Evolutionary conservation across 352 stramenopile genomes (phyloP).

Genomic region (Globisporangium emineosum): DNA sequence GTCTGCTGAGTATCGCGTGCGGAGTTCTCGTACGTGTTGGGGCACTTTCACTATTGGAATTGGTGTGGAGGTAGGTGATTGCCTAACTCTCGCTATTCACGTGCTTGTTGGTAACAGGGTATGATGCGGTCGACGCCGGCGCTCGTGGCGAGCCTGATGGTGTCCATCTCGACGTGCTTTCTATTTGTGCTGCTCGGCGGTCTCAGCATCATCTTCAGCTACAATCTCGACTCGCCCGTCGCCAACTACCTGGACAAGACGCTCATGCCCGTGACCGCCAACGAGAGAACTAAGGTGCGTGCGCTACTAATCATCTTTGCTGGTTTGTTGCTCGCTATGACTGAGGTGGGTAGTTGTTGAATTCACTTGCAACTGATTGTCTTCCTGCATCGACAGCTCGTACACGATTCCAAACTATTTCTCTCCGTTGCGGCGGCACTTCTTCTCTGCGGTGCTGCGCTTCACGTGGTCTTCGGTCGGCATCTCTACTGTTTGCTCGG

Average conservation of each 20-base stretch:
- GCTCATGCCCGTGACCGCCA: conserved; percentile 26
- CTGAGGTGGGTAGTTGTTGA: background rate
- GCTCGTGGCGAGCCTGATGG: conserved; percentile 50
- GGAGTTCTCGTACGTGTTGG: conserved; percentile 37
- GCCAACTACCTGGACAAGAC: conserved; percentile 52
- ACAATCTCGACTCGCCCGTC: conserved; percentile 40
- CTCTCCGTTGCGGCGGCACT: conserved; percentile 33
- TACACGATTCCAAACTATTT: conserved; percentile 34
- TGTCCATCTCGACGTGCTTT: conserved; percentile 46
- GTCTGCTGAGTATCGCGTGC: conserved; percentile 33
- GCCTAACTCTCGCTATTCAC: background rate
- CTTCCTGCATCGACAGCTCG: conserved; percentile 26
- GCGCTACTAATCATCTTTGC: background rate
- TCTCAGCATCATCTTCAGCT: conserved; percentile 52
- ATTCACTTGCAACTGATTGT: background rate
- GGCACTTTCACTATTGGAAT: background rate
- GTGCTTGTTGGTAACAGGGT: background rate
- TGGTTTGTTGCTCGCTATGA: background rate
- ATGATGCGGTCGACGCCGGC: conserved; percentile 43
- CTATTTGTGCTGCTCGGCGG: conserved; percentile 47
- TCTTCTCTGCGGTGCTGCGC: conserved; percentile 33
- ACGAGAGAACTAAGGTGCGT: conserved; percentile 38
- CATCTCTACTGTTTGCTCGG: conserved; percentile 53
- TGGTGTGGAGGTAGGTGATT: background rate
- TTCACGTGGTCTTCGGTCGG: conserved; percentile 37